These are phyloP conservation scores for Phanerochaete carnosa DNA, from an alignment of 768 basidiomycete genomes.

Conservation along the genomic window DNA sequence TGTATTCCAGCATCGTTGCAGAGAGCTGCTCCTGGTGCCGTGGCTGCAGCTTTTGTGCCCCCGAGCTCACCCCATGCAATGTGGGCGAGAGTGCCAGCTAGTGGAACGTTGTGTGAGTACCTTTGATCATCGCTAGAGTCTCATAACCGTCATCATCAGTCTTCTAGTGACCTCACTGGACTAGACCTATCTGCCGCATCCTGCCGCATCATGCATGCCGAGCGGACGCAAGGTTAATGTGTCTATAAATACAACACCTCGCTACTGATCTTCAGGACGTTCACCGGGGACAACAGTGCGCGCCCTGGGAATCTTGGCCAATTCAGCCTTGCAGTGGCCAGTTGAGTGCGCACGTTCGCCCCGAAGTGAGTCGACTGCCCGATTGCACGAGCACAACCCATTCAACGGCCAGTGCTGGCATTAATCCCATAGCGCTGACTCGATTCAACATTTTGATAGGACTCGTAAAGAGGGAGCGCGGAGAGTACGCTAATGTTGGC, in stretches of 20 bases:
- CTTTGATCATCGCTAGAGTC: not conserved
- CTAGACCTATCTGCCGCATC: not conserved
- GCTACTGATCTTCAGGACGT: not conserved
- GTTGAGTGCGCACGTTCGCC: not conserved
- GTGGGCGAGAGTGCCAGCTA: not conserved
- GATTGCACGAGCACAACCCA: not conserved
- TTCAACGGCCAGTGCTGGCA: not conserved
- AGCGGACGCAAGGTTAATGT: not conserved
- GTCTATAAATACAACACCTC: not conserved
- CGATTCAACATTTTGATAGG: too few relatives aligned
- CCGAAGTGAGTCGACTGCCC: not conserved
- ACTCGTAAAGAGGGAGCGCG: too few relatives aligned
- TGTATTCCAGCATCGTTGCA: not conserved
- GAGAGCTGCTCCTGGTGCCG: not conserved
- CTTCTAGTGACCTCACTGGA: not conserved
- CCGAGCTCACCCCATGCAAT: not conserved
- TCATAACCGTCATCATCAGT: not conserved
- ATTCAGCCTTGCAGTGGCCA: not conserved
- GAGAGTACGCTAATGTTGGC: too few relatives aligned
- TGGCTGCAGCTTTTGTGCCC: not conserved
- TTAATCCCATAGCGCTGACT: not conserved
- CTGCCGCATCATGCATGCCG: not conserved
- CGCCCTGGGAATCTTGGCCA: not conserved
- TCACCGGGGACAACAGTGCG: not conserved
- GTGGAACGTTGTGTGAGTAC: not conserved